Evolutionary conservation across 176 grass and related monocot species (phyloP), one percentile per base, ranked within the genome.

Genomic region (Musa itinerans): DNA sequence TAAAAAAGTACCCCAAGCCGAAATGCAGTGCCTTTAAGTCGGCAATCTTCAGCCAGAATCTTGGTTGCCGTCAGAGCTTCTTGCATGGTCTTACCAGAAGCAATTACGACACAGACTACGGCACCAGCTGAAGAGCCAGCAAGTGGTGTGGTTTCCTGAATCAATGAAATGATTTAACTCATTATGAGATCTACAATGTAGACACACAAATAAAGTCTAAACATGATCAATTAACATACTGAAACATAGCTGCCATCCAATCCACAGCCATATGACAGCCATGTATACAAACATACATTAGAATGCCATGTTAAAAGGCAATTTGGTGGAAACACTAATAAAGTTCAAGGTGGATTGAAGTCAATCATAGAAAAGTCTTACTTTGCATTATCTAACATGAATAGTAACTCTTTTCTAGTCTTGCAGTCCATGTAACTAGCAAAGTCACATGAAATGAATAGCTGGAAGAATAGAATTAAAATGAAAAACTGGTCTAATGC

Each of bases 91-190:
- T 93, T 85, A 53, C 88, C 90, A 9, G 86, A 97, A 74, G 93
- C 93, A 85, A 97, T 87, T 50, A 97, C 89, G n/a, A 86, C 93
- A 92, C 90, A 97, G 48, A 97, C 83, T 89, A 97, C 90, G 5
- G 93, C 93, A 79, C 93, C 93, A 87, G 93, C 93, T 83, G 93
- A 97, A 69, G 93, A 92, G 66, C 90, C 94, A 83, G 94, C 90
- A 83, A 97, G 86, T 74, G 90, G 90, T 21, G 94, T 97, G 69
- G 57, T 93, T 83, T 97, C 94, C 94, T 97, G 51, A 9, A 73
- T 73, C 54, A 64, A 56, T 65, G 48, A 64, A 53, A 27, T 26
- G 16, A 14, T 50, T 56, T 25, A 29, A 71, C 1, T 71, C 23
- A 65, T 70, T 14, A 69, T 69, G 43, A 10, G 29, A 68, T 1